Percentiles rank a stretch among this genome's conserved stretches.
Conservation (phyloP, 352 stramenopile genomes). For the Elongisporangium undulatum region DNA sequence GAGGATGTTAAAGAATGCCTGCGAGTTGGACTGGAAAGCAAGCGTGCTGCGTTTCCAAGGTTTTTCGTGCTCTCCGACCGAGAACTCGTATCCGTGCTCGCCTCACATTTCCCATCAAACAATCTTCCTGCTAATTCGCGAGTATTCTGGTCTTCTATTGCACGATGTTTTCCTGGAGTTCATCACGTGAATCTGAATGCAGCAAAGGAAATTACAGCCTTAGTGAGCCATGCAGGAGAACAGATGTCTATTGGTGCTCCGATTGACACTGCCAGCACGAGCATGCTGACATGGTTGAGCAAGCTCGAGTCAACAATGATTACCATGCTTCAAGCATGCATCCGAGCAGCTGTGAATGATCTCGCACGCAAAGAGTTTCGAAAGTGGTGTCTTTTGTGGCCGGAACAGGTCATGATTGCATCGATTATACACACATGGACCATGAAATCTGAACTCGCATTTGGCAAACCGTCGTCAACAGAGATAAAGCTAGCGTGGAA, state of each 20-base stretch:
- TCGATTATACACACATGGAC: conserved; percentile 57
- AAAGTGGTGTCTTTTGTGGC: conserved; percentile 79
- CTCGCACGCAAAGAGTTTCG: conserved; percentile 73
- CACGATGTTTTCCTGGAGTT: conserved; percentile 59
- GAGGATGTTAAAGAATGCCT: conserved; percentile 40
- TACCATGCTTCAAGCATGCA: conserved; percentile 66
- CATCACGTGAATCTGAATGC: conserved; percentile 36
- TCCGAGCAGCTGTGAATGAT: conserved; percentile 57
- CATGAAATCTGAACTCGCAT: conserved; percentile 35
- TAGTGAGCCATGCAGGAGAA: conserved; percentile 50
- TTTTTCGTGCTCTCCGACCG: conserved; percentile 71
- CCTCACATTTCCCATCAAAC: conserved; percentile 9
- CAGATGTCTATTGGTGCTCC: conserved; percentile 47
- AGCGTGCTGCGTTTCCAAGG: conserved; percentile 48
- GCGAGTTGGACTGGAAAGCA: conserved; percentile 39
- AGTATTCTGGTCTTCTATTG: conserved; percentile 37
- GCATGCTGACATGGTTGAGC: conserved; percentile 40
- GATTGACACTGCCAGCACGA: conserved; percentile 33
- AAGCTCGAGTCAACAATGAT: conserved; percentile 61
- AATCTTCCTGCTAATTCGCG: conserved; percentile 9
- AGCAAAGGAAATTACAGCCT: conserved; percentile 44
- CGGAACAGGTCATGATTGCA: conserved; percentile 61
- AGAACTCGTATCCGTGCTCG: conserved; percentile 45
- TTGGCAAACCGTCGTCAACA: conserved; percentile 13
- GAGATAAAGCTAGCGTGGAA: conserved; percentile 19